Percentiles rank a stretch among this genome's conserved stretches.
Evolutionary conservation across 345 rosid genomes (phyloP).

Genomic region (Aurinia saxatilis): DNA sequence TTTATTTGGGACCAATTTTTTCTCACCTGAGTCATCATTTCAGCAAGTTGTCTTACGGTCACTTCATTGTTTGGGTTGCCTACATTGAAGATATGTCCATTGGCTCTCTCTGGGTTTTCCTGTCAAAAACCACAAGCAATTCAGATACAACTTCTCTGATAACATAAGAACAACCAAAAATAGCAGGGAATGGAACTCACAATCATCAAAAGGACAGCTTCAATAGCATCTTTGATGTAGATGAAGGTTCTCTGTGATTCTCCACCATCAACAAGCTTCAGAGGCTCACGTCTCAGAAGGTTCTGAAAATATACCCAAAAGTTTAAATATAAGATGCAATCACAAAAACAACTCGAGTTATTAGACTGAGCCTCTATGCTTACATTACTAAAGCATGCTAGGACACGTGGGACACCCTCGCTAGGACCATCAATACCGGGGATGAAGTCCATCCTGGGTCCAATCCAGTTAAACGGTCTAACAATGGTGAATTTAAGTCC

Average conservation of each 20-base stretch:
- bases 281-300: constrained; percentile 75
- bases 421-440: constrained; percentile 99
- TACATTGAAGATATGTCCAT: constrained; percentile 95
- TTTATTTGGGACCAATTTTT: background rate
- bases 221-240: constrained; percentile 96
- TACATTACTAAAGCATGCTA: constrained; percentile 98
- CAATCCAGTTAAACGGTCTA: constrained; percentile 99
- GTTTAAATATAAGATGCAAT: background rate
- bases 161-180: background rate
- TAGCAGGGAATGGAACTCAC: constrained; percentile 34
- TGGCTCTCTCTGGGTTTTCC: constrained; percentile 97
- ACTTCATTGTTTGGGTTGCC: constrained; percentile 99
- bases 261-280: constrained; percentile 98
- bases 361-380: constrained; percentile 11
- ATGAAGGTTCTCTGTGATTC: constrained; percentile 91
- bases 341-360: background rate
- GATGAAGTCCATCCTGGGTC: constrained; percentile 99
- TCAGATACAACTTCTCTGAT: constrained; percentile 12
- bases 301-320: constrained; percentile 34
- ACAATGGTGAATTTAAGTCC: constrained; percentile 92
- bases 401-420: constrained; percentile 98
- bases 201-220: constrained; percentile 93
- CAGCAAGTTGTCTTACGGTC: constrained; percentile 95
- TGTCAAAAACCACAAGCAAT: constrained; percentile 16
- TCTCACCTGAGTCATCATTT: constrained; percentile 92